A percentile compares a stretch with the other conserved stretches of the same genome.
Evolutionary conservation across 2,329 filamentous ascomycete species (phyloP).

Genomic region (Metarhizium sp.): DNA sequence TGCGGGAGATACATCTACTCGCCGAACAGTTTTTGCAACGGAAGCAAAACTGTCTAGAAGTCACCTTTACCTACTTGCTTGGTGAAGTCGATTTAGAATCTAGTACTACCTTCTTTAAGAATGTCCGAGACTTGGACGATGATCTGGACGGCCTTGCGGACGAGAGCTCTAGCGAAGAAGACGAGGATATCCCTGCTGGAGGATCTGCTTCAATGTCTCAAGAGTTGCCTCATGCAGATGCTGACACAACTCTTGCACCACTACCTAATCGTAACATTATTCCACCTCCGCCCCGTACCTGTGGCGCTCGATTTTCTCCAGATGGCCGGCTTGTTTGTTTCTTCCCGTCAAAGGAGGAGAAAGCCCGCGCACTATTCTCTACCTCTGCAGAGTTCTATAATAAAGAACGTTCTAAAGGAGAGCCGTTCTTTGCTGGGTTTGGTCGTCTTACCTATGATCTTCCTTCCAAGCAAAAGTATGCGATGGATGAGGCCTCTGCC

Average conservation of each 20-base stretch:
- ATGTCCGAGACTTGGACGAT: slow-evolving; percentile 54
- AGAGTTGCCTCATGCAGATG: slow-evolving; percentile 46
- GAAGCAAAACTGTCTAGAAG: slow-evolving; percentile 53
- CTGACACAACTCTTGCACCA: slow-evolving; percentile 42
- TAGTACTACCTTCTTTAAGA: slow-evolving; percentile 53
- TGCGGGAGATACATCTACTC: slow-evolving; percentile 47
- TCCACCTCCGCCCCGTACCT: slow-evolving; percentile 47
- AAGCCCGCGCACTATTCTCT: slow-evolving; percentile 40
- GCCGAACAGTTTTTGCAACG: slow-evolving; percentile 45
- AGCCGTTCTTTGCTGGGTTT: slow-evolving; percentile 49
- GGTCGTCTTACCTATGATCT: slow-evolving; percentile 44
- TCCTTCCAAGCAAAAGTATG: slow-evolving; percentile 35
- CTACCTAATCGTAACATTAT: slow-evolving; percentile 42
- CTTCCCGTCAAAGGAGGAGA: slow-evolving; percentile 59
- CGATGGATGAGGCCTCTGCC: slow-evolving; percentile 39
- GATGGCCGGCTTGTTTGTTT: slow-evolving; percentile 58
- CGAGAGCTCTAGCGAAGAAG: slow-evolving; percentile 80
- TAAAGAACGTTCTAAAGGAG: slow-evolving; percentile 40
- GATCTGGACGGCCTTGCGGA: slow-evolving; percentile 49
- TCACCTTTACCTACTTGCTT: slow-evolving; percentile 52
- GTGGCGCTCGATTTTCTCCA: slow-evolving; percentile 51
- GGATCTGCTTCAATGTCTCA: slow-evolving; percentile 53
- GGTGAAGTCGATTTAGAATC: slow-evolving; percentile 52
- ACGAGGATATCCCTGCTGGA: slow-evolving; percentile 43
- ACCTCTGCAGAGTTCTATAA: slow-evolving; percentile 34